Conservation (phyloP, 106 monocot species). For the Acanthochlamys bracteata region DNA sequence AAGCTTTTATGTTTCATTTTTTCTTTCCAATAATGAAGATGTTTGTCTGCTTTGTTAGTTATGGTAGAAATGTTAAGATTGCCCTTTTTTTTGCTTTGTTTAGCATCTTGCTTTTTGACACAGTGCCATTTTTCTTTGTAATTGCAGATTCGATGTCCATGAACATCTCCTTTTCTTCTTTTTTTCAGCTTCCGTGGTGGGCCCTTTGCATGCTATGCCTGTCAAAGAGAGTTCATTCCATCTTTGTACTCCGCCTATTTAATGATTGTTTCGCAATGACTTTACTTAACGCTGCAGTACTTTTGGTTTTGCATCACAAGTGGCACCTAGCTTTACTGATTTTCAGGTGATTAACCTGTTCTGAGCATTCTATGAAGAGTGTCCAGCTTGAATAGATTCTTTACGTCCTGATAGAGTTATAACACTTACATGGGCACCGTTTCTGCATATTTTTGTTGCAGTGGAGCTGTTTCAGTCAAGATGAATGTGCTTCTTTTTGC, state of each 20-base stretch:
- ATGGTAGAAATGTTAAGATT: no score
- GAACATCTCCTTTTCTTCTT: neutral
- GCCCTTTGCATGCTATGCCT: conserved; percentile 76
- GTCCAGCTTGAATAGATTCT: neutral
- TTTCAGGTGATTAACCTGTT: conserved; percentile 65
- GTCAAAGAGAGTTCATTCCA: conserved; percentile 93
- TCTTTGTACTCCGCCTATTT: conserved; percentile 94
- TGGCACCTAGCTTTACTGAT: conserved; percentile 73
- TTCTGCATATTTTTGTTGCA: conserved; percentile 11
- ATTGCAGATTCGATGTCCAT: neutral
- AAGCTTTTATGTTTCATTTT: no score
- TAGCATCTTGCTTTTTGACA: no score
- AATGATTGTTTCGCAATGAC: conserved; percentile 95
- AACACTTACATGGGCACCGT: no score
- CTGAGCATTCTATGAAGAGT: neutral
- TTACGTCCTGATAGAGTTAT: no score
- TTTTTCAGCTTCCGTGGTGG: conserved; percentile 91
- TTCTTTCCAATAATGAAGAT: no score
- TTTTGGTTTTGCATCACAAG: conserved; percentile 54
- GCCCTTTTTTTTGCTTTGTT: no score
- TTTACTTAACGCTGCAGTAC: conserved; percentile 68
- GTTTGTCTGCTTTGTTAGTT: no score
- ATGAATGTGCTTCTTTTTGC: conserved; percentile 98
- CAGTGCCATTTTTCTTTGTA: neutral
- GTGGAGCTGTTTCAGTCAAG: conserved; percentile 94